Evolutionary conservation across 2,329 filamentous ascomycete genomes (phyloP), one percentile per base, ranked within the genome.

Genomic region (Metarhizium humberi): DNA sequence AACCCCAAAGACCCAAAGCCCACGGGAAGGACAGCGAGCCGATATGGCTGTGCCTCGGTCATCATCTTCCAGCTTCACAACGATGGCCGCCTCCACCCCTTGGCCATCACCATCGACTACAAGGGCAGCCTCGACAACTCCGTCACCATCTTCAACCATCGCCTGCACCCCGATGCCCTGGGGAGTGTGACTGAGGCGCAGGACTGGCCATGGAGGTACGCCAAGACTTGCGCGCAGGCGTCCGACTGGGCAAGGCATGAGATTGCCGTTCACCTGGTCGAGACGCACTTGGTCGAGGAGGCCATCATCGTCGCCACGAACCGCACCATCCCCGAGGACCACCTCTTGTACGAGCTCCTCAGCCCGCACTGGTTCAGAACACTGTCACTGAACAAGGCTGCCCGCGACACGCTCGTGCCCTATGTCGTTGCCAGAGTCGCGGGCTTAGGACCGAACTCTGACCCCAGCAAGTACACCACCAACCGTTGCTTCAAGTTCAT

Each of bases 191-290:
- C 40, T 10, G 40, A 42, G 40, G 40, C 40, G 8, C 8, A 42
- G 40, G 76, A 79, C 63, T 79, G 75, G 75, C 68, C 75, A 0
- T 79, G 77, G 77, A 66, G 77, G 48, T 79, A 78, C 60, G 77
- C 77, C 20, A 80, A 79, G 63, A 77, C 71, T 0, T 78, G 73
- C 50, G 71, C 71, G 2, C 76, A 78, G 56, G 67, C 71, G 1
- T 68, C 73, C 1, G 77, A 79, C 62, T 80, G 76, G 76, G 63
- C 71, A 52, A 68, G 72, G 4, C 77, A 80, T 56, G 75, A 79
- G 61, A 57, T 78, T 16, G 65, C 65, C 4, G 69, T 77, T 2
- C 77, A 80, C 56, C 68, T 79, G 6, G 71, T 68, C 4, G 63
- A 74, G 13, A 70, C 73, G 0, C 76, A 78, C 60, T 62, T 78